These are phyloP conservation scores for Xylariales sp. DNA, from an alignment of 2,329 filamentous ascomycete genomes.

Conservation along the genomic window DNA sequence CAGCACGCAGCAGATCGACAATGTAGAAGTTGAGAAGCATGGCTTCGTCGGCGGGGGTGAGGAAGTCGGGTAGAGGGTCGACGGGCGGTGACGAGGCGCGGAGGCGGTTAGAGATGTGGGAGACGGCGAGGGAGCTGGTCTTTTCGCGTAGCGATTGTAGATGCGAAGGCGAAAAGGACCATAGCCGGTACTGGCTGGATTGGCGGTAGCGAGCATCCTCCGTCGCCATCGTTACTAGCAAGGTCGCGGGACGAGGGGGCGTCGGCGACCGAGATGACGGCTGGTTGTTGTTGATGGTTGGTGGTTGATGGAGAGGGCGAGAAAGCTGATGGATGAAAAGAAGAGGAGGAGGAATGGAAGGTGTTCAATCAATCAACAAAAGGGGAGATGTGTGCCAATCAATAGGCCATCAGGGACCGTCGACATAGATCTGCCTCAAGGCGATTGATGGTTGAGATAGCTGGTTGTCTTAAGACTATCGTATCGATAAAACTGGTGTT, in stretches of 20 bases:
- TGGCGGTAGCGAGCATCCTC: slow-evolving; percentile 93
- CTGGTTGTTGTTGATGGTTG: neutral
- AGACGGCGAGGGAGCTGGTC: slow-evolving; percentile 79
- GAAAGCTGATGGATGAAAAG: neutral
- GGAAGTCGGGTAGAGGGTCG: slow-evolving; percentile 74
- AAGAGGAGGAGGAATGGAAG: neutral
- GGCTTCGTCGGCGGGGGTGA: slow-evolving; percentile 85
- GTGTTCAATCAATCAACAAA: no score
- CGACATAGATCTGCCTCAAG: no score
- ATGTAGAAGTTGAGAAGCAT: slow-evolving; percentile 84
- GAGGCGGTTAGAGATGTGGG: slow-evolving; percentile 68
- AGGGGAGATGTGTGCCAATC: no score
- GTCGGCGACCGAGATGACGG: neutral
- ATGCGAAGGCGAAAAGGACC: slow-evolving; percentile 85
- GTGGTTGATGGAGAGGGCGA: neutral
- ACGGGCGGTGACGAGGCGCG: slow-evolving; percentile 64
- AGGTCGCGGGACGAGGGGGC: no score
- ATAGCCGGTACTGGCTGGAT: slow-evolving; percentile 89
- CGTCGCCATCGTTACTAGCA: slow-evolving; percentile 68
- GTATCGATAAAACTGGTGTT: no score
- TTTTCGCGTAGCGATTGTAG: slow-evolving; percentile 78
- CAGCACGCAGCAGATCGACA: slow-evolving; percentile 67
- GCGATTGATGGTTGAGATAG: no score
- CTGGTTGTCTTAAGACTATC: no score
- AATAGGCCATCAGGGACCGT: no score